A percentile compares a stretch with the other conserved stretches of the same genome.
phyloP scores from a whole-genome alignment of 352 stramenopile genomes.

The Globisporangium alternatum region DNA sequence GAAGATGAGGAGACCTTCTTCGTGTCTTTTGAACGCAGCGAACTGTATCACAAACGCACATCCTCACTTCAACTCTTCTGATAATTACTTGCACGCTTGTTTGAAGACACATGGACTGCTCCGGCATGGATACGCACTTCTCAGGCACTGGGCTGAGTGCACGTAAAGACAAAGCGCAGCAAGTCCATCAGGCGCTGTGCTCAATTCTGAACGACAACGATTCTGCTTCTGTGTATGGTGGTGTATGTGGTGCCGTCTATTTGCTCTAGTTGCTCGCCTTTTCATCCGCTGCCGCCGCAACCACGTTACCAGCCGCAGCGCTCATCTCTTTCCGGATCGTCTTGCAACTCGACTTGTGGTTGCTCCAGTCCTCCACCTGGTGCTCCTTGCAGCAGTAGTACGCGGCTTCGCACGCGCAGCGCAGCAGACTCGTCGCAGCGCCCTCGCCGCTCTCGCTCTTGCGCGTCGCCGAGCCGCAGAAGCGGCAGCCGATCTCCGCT shows the following conservation, averaged over 20 bases:
- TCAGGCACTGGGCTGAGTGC: no score
- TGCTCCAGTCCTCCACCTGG: constrained; percentile 77
- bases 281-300: neutral
- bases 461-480: constrained; percentile 52
- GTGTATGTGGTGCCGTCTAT: neutral
- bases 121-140: no score
- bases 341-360: constrained; percentile 79
- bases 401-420: constrained; percentile 69
- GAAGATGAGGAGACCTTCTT: no score
- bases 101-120: no score
- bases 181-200: no score
- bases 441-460: constrained; percentile 3
- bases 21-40: no score
- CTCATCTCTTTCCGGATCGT: constrained; percentile 46
- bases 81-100: no score
- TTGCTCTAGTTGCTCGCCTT: neutral
- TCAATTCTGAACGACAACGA: no score
- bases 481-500: constrained; percentile 63
- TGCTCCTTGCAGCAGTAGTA: constrained; percentile 87
- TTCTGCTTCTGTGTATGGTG: neutral
- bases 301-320: neutral
- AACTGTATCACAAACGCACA: no score
- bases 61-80: no score
- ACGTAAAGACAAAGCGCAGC: no score
- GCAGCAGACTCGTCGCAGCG: constrained; percentile 31